Conservation (phyloP, 2,329 filamentous ascomycete genomes). For the Aaosphaeria pasadenensis region DNA sequence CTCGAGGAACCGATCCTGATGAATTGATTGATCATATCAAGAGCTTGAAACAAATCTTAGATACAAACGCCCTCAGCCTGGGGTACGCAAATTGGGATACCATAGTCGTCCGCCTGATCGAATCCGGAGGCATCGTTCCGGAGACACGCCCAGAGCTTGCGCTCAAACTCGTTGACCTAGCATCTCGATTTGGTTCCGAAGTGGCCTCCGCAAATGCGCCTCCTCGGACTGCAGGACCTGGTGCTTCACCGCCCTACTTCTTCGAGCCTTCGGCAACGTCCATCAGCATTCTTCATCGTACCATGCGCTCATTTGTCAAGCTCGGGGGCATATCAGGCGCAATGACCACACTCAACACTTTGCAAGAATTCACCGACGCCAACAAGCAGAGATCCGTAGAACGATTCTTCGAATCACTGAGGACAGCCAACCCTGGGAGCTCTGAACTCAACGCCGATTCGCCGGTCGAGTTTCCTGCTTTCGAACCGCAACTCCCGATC, state of each 20-base stretch:
- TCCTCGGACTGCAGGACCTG: constrained; percentile 9
- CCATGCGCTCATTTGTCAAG: constrained; percentile 38
- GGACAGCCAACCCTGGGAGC: constrained; percentile 11
- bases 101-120: constrained; percentile 48
- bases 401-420: constrained; percentile 40
- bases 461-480: constrained; percentile 45
- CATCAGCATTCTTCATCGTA: constrained; percentile 43
- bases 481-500: constrained; percentile 45
- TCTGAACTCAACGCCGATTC: constrained; percentile 23
- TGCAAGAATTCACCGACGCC: constrained; percentile 42
- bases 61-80: constrained; percentile 36
- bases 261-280: constrained; percentile 43
- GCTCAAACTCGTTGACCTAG: constrained; percentile 38
- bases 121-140: constrained; percentile 47
- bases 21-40: constrained; percentile 32
- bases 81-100: constrained; percentile 45
- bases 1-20: constrained; percentile 34
- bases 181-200: constrained; percentile 41
- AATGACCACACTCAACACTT: constrained; percentile 32
- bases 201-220: constrained; percentile 35
- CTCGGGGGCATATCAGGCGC: constrained; percentile 39
- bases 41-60: constrained; percentile 37
- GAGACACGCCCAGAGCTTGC: constrained; percentile 45
- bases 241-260: constrained; percentile 36
- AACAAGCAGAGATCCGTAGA: constrained; percentile 43